Conservation (phyloP, 176 grass and related monocot genomes). For the Tillandsia fasciculata region DNA sequence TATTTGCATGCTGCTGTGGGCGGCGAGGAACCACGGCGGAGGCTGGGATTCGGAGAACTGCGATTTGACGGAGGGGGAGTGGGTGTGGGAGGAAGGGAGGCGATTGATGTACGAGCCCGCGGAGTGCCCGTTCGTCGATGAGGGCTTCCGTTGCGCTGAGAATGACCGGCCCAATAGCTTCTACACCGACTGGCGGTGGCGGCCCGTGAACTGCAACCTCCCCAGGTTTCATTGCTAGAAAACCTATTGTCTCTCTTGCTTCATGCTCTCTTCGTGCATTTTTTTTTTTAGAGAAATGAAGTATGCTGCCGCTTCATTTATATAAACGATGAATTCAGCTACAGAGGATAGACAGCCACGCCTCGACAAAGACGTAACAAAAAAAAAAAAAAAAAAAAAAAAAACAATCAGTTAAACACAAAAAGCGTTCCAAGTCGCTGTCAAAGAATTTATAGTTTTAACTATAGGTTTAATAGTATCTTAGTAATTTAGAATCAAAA, state of each 20-base stretch:
- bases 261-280: too few species aligned
- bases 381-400: too few species aligned
- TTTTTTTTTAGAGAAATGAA: too few species aligned
- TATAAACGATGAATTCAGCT: too few species aligned
- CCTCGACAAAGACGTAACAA: too few species aligned
- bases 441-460: neutral
- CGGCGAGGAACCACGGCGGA: neutral
- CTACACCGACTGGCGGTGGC: conserved; percentile 54
- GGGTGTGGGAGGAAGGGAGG: conserved; percentile 27
- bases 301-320: too few species aligned
- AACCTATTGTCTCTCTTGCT: neutral
- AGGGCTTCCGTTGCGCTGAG: conserved; percentile 52
- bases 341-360: too few species aligned
- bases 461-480: neutral
- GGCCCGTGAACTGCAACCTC: conserved; percentile 31
- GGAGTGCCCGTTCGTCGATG: conserved; percentile 41
- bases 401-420: too few species aligned
- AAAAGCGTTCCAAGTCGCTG: too few species aligned
- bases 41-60: neutral
- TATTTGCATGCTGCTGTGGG: neutral
- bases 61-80: conserved; percentile 25
- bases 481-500: too few species aligned
- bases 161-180: conserved; percentile 44
- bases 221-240: conserved; percentile 23
- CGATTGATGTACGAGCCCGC: conserved; percentile 27